These are phyloP conservation scores for Boletus subparvulus DNA, from an alignment of 768 basidiomycete species.

Conservation along the genomic window DNA sequence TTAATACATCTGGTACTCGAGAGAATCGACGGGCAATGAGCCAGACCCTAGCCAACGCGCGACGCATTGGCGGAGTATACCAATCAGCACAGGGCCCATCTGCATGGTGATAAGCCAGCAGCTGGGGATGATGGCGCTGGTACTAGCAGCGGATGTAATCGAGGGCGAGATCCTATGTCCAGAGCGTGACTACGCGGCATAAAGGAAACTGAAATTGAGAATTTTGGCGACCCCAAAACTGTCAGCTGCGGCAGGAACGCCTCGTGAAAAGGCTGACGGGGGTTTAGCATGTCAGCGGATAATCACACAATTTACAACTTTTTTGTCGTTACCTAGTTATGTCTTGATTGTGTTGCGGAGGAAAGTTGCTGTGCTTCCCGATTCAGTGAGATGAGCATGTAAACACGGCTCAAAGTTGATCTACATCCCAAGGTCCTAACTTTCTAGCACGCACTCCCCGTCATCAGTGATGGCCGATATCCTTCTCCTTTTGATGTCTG, in stretches of 20 bases:
- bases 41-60: conserved; percentile 20
- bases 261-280: conserved; percentile 11
- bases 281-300: conserved; percentile 15
- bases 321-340: conserved; percentile 10
- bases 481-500: conserved; percentile 4
- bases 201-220: conserved; percentile 1
- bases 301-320: conserved; percentile 2
- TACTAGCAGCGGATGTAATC: neutral
- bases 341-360: conserved; percentile 2
- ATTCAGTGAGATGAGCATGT: neutral
- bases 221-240: conserved; percentile 33
- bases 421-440: conserved; percentile 18
- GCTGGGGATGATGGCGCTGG: neutral
- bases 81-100: neutral
- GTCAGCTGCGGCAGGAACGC: conserved; percentile 27
- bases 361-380: conserved; percentile 7
- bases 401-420: conserved; percentile 11
- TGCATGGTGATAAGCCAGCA: conserved; percentile 11
- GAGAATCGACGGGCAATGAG: conserved; percentile 9
- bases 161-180: neutral
- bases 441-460: conserved; percentile 10
- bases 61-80: neutral
- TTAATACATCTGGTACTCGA: conserved; percentile 3
- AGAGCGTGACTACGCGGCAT: conserved; percentile 6
- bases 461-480: conserved; percentile 13